Percentiles rank a stretch among this genome's conserved stretches.
Evolutionary conservation across 148 eudicot species (phyloP).

Genomic region (Limonium bicolor): DNA sequence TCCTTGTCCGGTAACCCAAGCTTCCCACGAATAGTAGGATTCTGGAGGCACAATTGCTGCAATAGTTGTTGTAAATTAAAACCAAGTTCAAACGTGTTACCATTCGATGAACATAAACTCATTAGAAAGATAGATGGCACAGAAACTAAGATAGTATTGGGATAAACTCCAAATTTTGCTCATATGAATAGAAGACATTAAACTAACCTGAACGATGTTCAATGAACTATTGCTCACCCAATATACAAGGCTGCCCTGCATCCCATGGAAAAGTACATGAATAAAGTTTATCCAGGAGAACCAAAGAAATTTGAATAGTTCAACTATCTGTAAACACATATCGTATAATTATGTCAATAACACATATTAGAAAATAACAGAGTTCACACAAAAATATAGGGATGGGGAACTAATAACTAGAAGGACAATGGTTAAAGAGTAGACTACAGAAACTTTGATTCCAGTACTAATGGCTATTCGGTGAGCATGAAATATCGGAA

Average conservation of each 20-base stretch:
- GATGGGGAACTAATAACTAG: no score
- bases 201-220: conserved; percentile 55
- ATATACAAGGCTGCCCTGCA: conserved; percentile 78
- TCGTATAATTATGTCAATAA: no score
- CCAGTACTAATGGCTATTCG: no score
- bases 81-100: neutral
- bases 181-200: neutral
- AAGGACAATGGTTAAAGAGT: no score
- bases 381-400: no score
- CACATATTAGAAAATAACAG: no score
- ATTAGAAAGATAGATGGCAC: neutral
- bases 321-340: no score
- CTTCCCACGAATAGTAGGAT: conserved; percentile 39
- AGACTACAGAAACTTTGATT: no score
- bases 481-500: no score
- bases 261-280: conserved; percentile 1
- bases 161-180: neutral
- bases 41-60: conserved; percentile 54
- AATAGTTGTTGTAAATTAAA: neutral
- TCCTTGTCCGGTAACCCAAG: conserved; percentile 41
- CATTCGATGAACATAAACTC: neutral
- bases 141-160: neutral
- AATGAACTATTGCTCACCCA: conserved; percentile 65
- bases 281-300: no score
- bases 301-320: no score